phyloP scores from a whole-genome alignment of 1,284 basidiomycete genomes.

The Termitomyces sp. region DNA sequence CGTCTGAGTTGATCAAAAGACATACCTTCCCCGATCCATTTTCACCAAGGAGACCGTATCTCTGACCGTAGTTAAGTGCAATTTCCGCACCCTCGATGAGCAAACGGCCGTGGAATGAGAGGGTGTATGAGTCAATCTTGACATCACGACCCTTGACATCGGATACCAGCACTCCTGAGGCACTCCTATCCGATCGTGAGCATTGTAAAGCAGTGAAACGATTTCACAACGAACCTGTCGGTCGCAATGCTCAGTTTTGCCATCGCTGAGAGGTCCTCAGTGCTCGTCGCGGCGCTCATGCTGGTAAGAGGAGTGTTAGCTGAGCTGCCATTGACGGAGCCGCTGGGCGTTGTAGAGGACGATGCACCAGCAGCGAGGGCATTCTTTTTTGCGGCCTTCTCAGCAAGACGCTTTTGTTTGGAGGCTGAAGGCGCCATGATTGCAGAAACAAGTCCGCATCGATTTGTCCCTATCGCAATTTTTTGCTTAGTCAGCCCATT shows the following conservation, averaged over 20 bases:
- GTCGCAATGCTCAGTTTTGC: constrained; percentile 84
- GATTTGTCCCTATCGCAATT: constrained; percentile 20
- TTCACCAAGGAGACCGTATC: constrained; percentile 94
- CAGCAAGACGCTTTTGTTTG: constrained; percentile 83
- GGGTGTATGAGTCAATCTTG: constrained; percentile 94
- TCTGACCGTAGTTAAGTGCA: constrained; percentile 94
- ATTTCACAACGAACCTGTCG: constrained; percentile 55
- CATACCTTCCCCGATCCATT: constrained; percentile 96
- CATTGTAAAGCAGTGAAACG: constrained; percentile 1
- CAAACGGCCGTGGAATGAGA: constrained; percentile 96
- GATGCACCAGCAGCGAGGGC: constrained; percentile 38
- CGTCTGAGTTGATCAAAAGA: constrained; percentile 9
- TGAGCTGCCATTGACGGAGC: constrained; percentile 58
- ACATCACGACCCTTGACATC: constrained; percentile 93
- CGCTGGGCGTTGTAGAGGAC: constrained; percentile 57
- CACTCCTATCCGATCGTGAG: constrained; percentile 51
- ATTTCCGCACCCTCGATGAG: constrained; percentile 89
- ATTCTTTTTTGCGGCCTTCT: constrained; percentile 85
- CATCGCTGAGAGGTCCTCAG: constrained; percentile 77
- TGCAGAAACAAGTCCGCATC: constrained; percentile 15
- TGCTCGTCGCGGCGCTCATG: constrained; percentile 67
- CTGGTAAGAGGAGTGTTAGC: constrained; percentile 77
- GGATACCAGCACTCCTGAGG: constrained; percentile 88
- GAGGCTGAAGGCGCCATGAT: constrained; percentile 73
- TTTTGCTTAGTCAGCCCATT: constrained; percentile 29